Evolutionary conservation across 345 rosid species (phyloP), one percentile per base, ranked within the genome.

Genomic region (Schrenkiella parvula): DNA sequence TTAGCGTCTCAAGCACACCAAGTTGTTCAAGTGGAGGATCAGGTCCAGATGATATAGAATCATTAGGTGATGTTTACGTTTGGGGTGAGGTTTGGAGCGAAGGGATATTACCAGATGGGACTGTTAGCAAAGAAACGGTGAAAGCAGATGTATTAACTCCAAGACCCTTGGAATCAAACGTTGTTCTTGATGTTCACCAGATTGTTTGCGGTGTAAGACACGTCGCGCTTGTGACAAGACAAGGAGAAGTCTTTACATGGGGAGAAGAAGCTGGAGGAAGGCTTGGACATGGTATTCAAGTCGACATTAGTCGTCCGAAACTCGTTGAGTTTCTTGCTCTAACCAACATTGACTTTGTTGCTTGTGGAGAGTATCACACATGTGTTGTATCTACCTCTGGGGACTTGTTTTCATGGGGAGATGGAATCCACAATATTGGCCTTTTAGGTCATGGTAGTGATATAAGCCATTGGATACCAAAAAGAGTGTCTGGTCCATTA

Each of bases 21-120:
- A 91, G 98, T 78, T 86, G 95, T 88, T 87, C 98, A 32, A 91
- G 96, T 80, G 90, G 89, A 58, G 96, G 95, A 64, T 91, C 98
- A 60, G 98, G 98, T 76, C 97, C 88, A 44, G 98, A 93, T 91
- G 98, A 93, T 78, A 89, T 93, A 70, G 98, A 93, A 81, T 91
- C 95, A 17, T 80, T 93, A 62, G 98, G 98, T 69, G 98, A 93
- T 81, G 91, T 93, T 63, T 93, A 89, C 57, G 72, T 91, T 10
- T 93, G 98, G 98, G 98, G 97, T 61, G 98, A 85, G 71, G 85
- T 93, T 66, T 93, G 98, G 96, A 82, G 79, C 6, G 98, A 93
- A 48, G 87, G 79, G 11, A 78, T 84, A 67, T 68, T 75, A 10
- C 76, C 83, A 17, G 96, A 93, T 71, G 97, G 96, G 6, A 70